Conservation (phyloP, 139 green algal genomes). For the Closterium sp. region DNA sequence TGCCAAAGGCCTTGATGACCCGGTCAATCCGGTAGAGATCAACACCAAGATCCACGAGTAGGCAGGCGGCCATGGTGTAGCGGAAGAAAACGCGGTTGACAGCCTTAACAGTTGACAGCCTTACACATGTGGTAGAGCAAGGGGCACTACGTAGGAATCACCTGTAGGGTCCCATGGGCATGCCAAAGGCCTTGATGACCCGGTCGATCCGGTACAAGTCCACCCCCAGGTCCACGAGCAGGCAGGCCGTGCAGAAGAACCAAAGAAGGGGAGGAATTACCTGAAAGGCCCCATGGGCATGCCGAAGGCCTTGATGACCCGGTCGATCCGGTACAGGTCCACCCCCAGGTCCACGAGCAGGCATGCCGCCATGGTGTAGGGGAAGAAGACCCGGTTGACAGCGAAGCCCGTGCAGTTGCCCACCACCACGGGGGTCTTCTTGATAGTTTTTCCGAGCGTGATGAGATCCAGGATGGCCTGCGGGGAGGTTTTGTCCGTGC, state of each 20-base stretch:
- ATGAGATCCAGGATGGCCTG: constrained; percentile 93
- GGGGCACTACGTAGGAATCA: neutral
- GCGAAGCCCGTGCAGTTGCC: constrained; percentile 99
- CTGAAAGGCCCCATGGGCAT: constrained; percentile 99
- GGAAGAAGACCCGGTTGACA: constrained; percentile 99
- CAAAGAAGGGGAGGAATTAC: constrained; percentile 4
- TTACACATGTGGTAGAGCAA: constrained; percentile 67
- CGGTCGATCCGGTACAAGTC: constrained; percentile 89
- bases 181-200: constrained; percentile 82
- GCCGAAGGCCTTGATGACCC: constrained; percentile 78
- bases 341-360: constrained; percentile 86
- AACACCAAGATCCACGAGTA: constrained; percentile 85
- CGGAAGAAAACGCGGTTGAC: constrained; percentile 99
- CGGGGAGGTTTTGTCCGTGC: constrained; percentile 76
- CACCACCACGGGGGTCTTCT: constrained; percentile 98
- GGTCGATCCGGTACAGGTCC: constrained; percentile 88
- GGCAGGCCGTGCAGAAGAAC: too few relatives aligned
- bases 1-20: constrained; percentile 82
- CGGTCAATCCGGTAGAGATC: constrained; percentile 89
- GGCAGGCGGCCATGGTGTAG: constrained; percentile 91
- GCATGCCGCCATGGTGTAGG: constrained; percentile 94
- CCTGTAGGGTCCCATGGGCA: constrained; percentile 97
- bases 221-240: constrained; percentile 85
- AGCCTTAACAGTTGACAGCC: constrained; percentile 87
- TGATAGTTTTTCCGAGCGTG: constrained; percentile 78